Base-by-base conservation (phyloP, 495 filamentous ascomycete species). In the Trichoderma gamsii region DNA sequence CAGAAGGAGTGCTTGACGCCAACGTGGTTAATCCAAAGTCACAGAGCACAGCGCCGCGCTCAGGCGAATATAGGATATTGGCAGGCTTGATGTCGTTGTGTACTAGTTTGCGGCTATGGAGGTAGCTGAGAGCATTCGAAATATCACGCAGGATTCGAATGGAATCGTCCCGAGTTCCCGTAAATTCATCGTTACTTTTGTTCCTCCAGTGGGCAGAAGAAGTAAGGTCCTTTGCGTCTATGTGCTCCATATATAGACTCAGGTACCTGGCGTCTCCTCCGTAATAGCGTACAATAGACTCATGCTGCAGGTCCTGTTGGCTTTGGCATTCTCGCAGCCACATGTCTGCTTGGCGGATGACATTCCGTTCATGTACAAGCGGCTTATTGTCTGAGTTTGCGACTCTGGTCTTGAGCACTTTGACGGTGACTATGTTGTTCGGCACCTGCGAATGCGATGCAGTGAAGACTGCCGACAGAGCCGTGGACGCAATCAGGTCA, bases 81-180 rank as follows among this genome's bases (percentile, higher is more conserved):
- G 79, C 80, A 21, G 81, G 81, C 68, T 83, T 82, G 74, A 84
- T 83, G 70, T 83, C 81, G 73, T 82, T 83, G 69, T 83, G 81
- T 63, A 81, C 76, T 38, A 80, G 73, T 18, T 76, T 75, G 44
- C 76, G 77, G 64, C 75, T 72, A 73, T 82, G 80, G 29, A 83
- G 73, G 73, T 82, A 84, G 66, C 80, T 73, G 67, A 83, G 68
- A 9, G 78, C 82, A 66, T 75, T 72, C 41, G 78, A 72, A 35
- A 79, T 81, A 68, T 83, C 81, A 32, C 75, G 77, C 11, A 83
- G 68, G 56, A 83, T 83, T 66, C 80, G 78, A 49, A 76, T 23
- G 21, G 76, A 80, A 64, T 83, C 80, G 7, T 69, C 66, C 4
- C 78, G 75, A 56, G 71, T 71, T 25, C 81, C 81, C 7, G 71